Evolutionary conservation across 805 yeast species (phyloP), one percentile per base, ranked within the genome.

Genomic region (Candida argentea): DNA sequence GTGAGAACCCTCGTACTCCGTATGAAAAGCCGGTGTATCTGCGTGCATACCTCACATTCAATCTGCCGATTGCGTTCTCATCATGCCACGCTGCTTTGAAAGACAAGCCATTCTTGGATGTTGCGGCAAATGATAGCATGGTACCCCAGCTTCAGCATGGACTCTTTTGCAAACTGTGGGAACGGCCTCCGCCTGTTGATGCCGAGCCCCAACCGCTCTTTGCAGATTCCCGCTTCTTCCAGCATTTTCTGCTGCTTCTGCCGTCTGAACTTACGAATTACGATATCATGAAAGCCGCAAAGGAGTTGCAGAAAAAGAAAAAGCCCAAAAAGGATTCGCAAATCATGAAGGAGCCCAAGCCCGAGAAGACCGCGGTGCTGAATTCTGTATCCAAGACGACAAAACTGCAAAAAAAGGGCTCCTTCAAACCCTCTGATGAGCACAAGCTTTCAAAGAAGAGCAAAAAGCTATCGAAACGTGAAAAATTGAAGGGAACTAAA

Each of bases 121-220:
- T 37, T 3, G 39, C 33, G 4, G 42, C 53, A 2, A 42, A 40
- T 5, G 56, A 50, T 22, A 34, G 47, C 9, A 43, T 57, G 27
- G 33, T 39, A 1, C 67, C 74, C 0, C 40, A 36, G 12, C 42
- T 65, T 9, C 56, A 53, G 18, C 49, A 44, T 26, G 50, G 70
- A 1, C 28, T 62, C 3, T 57, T 39, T 30, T 34, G 44, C 4
- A 37, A 39, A 22, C 58, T 59, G 62, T n/a, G n/a, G n/a, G n/a
- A 44, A 43, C 13, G 29, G 20, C n/a, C n/a, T 9, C 26, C 13
- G 14, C 27, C 12, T 16, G 20, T 11, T 5, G 22, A 10, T 8
- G 5, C 16, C n/a, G 24, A 22, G 11, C 14, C 11, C 14, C 19
- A 23, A 16, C 20, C 14, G 6, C 25, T 34, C 4, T 22, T 54